Percentiles rank a stretch among this genome's conserved stretches.
These are phyloP conservation scores for Fagus crenata DNA, from an alignment of 306 rosid genomes.

Conservation along the genomic window DNA sequence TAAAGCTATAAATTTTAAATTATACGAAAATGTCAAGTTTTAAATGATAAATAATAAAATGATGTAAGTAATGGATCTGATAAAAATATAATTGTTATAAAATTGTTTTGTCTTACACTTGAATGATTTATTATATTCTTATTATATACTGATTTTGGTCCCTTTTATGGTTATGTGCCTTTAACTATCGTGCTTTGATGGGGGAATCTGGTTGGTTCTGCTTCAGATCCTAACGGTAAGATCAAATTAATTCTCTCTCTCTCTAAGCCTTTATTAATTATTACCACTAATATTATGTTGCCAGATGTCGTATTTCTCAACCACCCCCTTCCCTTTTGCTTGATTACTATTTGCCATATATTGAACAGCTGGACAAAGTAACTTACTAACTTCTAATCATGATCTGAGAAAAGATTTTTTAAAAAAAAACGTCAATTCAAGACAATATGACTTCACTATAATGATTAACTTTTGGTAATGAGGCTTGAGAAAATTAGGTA, in stretches of 20 bases:
- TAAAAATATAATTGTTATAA: no score
- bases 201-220: slow-evolving; percentile 31
- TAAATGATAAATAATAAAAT: no score
- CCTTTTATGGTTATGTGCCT: slow-evolving; percentile 1
- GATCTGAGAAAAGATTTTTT: not conserved
- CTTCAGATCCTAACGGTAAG: slow-evolving; percentile 94
- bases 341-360: not conserved
- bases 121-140: not conserved
- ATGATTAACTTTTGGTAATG: not conserved
- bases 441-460: not conserved
- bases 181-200: slow-evolving; percentile 24
- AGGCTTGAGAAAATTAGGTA: not conserved
- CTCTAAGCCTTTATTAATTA: not conserved
- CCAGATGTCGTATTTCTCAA: not conserved
- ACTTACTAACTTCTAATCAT: not conserved
- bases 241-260: not conserved
- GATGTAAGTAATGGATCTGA: no score
- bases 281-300: not conserved
- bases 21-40: no score
- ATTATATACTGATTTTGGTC: slow-evolving; percentile 1
- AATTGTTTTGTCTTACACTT: no score
- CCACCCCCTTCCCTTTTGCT: not conserved
- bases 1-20: no score
- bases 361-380: not conserved
- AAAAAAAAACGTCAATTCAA: not conserved